Evolutionary conservation across 345 rosid genomes (phyloP), one percentile per base, ranked within the genome.

Genomic region (Trapa incisa): DNA sequence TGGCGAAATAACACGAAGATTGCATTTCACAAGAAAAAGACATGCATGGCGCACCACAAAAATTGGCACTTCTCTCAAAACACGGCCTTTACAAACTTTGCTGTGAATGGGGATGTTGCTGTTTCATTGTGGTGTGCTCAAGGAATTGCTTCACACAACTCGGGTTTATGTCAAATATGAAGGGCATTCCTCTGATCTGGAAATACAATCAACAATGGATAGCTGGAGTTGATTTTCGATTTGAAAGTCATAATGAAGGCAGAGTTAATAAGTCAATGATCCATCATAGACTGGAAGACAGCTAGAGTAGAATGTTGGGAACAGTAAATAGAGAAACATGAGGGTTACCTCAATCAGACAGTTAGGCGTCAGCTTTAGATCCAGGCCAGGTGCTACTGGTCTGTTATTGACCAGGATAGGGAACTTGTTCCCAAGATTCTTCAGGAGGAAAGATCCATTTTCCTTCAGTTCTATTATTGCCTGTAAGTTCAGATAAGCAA

Each of bases 401-500:
- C 75, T 74, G 60, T 88, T 85, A 68, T 90, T 81, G 64, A 87
- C 62, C 68, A 71, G 74, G 22, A 90, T 62, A 8, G 79, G 73
- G 71, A 67, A 75, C 82, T 80, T 87, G 68, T 54, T 33, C 38
- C 92, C 92, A 35, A 90, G 86, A 79, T 90, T 90, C 80, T 76
- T 82, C 76, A 87, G 65, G 65, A 73, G 52, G 79, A 87, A 86
- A 35, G 83, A 84, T 48, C 91, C 89, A 57, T 83, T 65, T 63
- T 71, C 71, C 65, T 84, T 86, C 67, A 65, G 36, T 36, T 53
- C 54, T 52, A 67, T 53, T 14, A 37, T 37, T 9, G 70, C 70
- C 70, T 67, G 32, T 22, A 66, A 11, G 11, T 11, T 42, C 48
- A 65, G 37, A 9, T 5, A 65, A 43, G 63, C 29, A 22, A 22